Evolutionary conservation across 2,329 filamentous ascomycete species (phyloP).

Genomic region (Alternaria infectoria): DNA sequence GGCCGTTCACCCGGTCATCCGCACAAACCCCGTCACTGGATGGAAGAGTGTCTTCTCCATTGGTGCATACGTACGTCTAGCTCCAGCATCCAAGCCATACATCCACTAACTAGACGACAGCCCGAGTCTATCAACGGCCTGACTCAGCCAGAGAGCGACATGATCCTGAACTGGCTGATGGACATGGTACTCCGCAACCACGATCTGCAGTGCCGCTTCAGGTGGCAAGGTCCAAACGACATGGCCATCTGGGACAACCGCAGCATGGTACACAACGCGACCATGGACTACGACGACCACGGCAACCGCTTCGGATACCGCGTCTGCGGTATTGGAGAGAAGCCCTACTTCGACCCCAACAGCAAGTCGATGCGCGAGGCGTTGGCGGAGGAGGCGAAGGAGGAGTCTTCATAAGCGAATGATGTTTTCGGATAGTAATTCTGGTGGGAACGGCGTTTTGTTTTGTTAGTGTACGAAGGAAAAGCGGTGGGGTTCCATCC

Average conservation of each 20-base stretch:
- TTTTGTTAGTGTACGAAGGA: background rate
- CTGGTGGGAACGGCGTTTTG: background rate
- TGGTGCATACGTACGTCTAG: conserved; percentile 33
- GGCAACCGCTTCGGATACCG: conserved; percentile 61
- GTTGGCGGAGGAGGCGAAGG: conserved; percentile 24
- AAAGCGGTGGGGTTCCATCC: background rate
- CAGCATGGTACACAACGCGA: conserved; percentile 62
- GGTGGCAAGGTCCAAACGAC: conserved; percentile 37
- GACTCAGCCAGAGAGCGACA: conserved; percentile 3
- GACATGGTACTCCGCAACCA: conserved; percentile 42
- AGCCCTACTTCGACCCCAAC: conserved; percentile 60
- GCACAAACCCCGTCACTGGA: conserved; percentile 64
- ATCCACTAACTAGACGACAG: conserved; percentile 19
- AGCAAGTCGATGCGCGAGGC: conserved; percentile 56
- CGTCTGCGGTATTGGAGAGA: conserved; percentile 62
- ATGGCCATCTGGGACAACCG: conserved; percentile 69
- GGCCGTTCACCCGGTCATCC: conserved; percentile 59
- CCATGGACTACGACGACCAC: conserved; percentile 62
- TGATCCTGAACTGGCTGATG: conserved; percentile 8
- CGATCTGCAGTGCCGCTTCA: conserved; percentile 50
- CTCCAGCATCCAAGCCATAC: conserved; percentile 30
- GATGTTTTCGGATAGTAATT: background rate
- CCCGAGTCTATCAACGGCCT: conserved; percentile 7
- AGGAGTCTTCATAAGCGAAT: background rate
- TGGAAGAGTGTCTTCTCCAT: conserved; percentile 59